phyloP scores from a whole-genome alignment of 495 filamentous ascomycete species.

The Neurospora sp. region DNA sequence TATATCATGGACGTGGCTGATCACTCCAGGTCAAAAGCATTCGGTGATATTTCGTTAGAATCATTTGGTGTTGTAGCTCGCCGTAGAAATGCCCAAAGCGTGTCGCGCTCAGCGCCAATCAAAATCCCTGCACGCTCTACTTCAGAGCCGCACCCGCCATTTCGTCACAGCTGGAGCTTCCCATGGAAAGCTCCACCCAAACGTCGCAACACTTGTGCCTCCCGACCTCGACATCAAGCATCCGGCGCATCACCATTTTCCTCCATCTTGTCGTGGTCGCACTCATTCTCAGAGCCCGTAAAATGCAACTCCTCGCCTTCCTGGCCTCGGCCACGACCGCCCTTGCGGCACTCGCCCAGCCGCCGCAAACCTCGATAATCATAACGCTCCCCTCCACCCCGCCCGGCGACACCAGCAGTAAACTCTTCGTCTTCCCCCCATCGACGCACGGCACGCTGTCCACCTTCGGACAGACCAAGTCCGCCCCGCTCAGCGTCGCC shows the following conservation, averaged over 20 bases:
- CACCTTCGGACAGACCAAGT: constrained; percentile 34
- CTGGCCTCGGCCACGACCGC: constrained; percentile 4
- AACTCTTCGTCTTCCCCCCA: constrained; percentile 48
- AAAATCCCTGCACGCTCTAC: background rate
- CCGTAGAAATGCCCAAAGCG: background rate
- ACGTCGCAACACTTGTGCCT: constrained; percentile 6
- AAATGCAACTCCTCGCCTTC: constrained; percentile 7
- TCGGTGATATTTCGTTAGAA: background rate
- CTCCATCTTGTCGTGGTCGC: background rate
- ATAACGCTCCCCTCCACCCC: constrained; percentile 37
- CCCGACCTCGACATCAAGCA: background rate
- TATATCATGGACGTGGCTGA: background rate
- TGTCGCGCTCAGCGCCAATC: background rate
- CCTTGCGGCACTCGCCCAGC: background rate
- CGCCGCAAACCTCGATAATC: constrained; percentile 9
- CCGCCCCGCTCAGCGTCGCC: constrained; percentile 50
- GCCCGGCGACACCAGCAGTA: constrained; percentile 35
- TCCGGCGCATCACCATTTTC: background rate
- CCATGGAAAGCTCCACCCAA: background rate
- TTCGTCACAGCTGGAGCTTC: constrained; percentile 2
- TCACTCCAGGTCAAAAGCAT: background rate
- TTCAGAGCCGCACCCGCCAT: background rate
- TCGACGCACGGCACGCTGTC: constrained; percentile 66
- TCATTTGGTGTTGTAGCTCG: background rate
- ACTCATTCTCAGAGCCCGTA: background rate